Base-by-base conservation (phyloP, 2,329 filamentous ascomycete species). In the Alternaria sp. region DNA sequence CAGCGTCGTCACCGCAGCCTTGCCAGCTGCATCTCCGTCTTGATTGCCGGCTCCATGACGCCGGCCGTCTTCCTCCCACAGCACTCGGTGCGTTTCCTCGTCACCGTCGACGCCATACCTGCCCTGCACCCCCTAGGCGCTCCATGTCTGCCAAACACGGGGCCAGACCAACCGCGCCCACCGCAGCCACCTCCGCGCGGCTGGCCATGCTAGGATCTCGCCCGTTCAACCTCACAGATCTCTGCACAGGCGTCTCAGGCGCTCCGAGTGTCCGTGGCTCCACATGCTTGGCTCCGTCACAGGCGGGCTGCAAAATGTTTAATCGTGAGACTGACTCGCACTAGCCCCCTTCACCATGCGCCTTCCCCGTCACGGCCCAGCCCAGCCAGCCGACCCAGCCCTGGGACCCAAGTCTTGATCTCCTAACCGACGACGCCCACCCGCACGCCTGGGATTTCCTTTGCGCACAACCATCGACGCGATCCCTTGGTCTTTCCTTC, bases 351-450 rank as follows among this genome's bases (percentile, higher is more conserved):
- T 26, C 31, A 24, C 28, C 44, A 28, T 52, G 44, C 60, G 63
- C 61, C 60, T 65, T 67, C 65, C 65, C 54, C 63, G 62, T 69
- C 65, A 46, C 66, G 54, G 58, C 65, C 66, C 63, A 65, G 57
- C 55, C 61, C 62, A 48, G 29, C 21, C 50, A 53, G 45, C 37
- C 66, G 54, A 58, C 65, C 66, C 63, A 63, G 55, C 55, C 61
- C 57, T 67, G 62, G 62, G 61, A 58, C 70, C 61, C 54, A 68
- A 62, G 60, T 58, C 62, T 62, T 67, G 56, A 64, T 68, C 60
- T 66, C 68, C 66, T 58, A 71, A 54, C 67, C 68, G 72, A 71
- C 66, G 59, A 72, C 71, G 72, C 73, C 72, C 65, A 67, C 70
- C 72, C 73, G 66, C 62, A 48, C 69, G 66, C 61, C 65, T 72